Base-by-base conservation (phyloP, 805 yeast genomes). In the Yamadazyma kitorensis region DNA sequence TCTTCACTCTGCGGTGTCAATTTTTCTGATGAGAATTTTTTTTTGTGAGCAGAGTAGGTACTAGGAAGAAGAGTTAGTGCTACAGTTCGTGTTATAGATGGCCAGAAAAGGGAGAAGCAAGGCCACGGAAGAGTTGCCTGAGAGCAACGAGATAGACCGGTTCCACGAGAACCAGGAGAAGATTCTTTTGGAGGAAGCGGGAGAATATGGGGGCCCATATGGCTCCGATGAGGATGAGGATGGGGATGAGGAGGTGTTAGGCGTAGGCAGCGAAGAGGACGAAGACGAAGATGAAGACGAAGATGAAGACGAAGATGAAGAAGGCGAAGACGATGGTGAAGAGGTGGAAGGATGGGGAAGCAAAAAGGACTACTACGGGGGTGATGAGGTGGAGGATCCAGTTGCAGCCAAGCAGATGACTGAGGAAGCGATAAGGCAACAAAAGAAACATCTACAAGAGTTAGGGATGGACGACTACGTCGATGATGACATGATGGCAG, bases 341-440 rank as follows among this genome's bases (percentile, higher is more conserved):
- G 61, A 45, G 19, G 52, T 61, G 5, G 65, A 64, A 36, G 62
- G 63, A 14, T 58, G 72, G 68, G 74, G 78, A 37, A 66, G 72
- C n/a, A 54, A 54, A 42, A 53, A 54, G 40, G 53, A 66, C 45
- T 76, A 75, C 45, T 78, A 78, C 49, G 82, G 82, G 27, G 81
- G 76, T n/a, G 83, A 77, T 41, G 76, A 72, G 12, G 72, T 62
- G 45, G 86, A 71, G 57, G 94, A 85, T 44, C 91, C 82, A 20
- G 94, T 79, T 34, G 80, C 78, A 20, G 84, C 86, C 4, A 80
- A 77, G 42, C 80, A 76, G 42, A 80, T 88, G 61, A 93, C 91
- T 38, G 80, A 78, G 48, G 97, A 93, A 60, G 98, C 98, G 0
- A 52, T 86, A 31, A 78, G 87, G 52, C 79, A 86, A 46, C 97